A percentile compares a stretch with the other conserved stretches of the same genome.
phyloP scores from a whole-genome alignment of 257 asterid genomes.

The Sherardia arvensis region DNA sequence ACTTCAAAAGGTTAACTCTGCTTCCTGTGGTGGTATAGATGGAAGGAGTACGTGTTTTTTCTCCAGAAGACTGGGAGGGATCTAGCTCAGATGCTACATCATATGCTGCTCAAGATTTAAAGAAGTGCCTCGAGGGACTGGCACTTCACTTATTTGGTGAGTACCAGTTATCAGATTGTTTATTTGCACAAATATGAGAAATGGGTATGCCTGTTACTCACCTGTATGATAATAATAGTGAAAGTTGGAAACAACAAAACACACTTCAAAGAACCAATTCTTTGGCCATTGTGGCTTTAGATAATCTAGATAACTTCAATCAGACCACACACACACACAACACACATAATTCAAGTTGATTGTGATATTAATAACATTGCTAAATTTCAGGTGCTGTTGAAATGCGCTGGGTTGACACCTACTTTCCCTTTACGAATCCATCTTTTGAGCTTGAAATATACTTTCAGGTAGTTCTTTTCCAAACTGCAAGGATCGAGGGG shows the following conservation, averaged over 20 bases:
- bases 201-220: not conserved
- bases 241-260: not conserved
- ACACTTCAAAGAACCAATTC: not conserved
- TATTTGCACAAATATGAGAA: constrained; percentile 8
- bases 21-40: constrained; percentile 38
- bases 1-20: not conserved
- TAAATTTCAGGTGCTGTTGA: constrained; percentile 67
- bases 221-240: not conserved
- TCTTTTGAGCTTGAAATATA: constrained; percentile 90
- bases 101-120: constrained; percentile 87
- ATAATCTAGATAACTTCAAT: not conserved
- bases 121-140: constrained; percentile 91
- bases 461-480: constrained; percentile 54
- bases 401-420: constrained; percentile 97
- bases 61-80: constrained; percentile 70
- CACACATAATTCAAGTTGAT: not conserved
- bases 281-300: not conserved
- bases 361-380: not conserved
- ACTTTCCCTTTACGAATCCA: constrained; percentile 90
- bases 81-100: constrained; percentile 55
- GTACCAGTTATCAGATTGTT: constrained; percentile 10
- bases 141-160: constrained; percentile 74
- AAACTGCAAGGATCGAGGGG: constrained; percentile 3
- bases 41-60: constrained; percentile 95
- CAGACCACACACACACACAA: not conserved